Base-by-base conservation (phyloP, 2,329 filamentous ascomycete species). In the Aspergillus sojae region DNA sequence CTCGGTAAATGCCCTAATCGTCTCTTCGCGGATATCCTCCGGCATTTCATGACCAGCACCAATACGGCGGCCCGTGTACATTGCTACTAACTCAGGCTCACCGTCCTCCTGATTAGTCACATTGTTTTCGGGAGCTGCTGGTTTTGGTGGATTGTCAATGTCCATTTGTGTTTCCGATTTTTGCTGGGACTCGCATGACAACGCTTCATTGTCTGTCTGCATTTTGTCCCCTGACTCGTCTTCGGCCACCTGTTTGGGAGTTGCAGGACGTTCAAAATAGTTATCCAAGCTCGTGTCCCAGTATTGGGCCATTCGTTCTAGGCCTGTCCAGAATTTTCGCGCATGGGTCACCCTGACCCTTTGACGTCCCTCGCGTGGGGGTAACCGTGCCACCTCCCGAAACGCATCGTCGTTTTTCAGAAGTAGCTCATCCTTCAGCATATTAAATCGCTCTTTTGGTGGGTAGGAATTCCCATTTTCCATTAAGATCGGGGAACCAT, bases 261-360 rank as follows among this genome's bases (percentile, higher is more conserved):
- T 70, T 23, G 68, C 70, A 30, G 77, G 72, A 19, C 76, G 74
- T 59, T 81, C 78, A 62, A 81, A 81, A 71, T 88, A 88, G 34
- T 87, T 75, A 67, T 89, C 87, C 55, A 84, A 71, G 63, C 83
- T 86, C 45, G 79, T 80, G 70, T 89, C 87, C 87, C 87, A 89
- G 70, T 88, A 89, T 66, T 86, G 84, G 19, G 85, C 80, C 81
- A 89, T 81, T 41, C 81, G 82, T 67, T 88, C 85, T 58, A 89
- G 77, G 2, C 81, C 83, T 58, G 82, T 80, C 83, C 84, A 89
- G 73, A 89, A 89, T 61, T 85, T 87, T 58, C 87, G 80, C 63
- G 85, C 82, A 67, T 88, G 83, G 0, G 83, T 82, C 52, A 89
- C 69, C 19, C 84, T 80, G 5, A 85, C 78, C 21, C 82, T 80